Conservation (phyloP, 2,329 filamentous ascomycete genomes). For the Diaporthe citri region DNA sequence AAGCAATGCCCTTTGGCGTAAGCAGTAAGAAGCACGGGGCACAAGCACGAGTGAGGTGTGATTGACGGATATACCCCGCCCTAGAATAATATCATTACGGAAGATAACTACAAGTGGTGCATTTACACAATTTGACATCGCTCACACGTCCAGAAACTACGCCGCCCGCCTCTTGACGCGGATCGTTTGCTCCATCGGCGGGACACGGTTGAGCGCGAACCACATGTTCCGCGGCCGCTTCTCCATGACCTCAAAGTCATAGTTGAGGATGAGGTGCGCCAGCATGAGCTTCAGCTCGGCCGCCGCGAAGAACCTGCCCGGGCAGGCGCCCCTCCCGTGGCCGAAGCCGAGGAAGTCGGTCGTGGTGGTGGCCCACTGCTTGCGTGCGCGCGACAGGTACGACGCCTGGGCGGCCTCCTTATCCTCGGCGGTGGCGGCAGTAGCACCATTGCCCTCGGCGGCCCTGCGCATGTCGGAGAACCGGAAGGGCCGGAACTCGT, state of each 20-base stretch:
- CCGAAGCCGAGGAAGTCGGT: conserved; percentile 51
- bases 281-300: conserved; percentile 52
- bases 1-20: not conserved
- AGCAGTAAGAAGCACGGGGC: not conserved
- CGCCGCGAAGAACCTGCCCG: conserved; percentile 54
- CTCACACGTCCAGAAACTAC: not conserved
- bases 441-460: not conserved
- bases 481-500: conserved; percentile 54
- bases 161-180: conserved; percentile 28
- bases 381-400: conserved; percentile 34
- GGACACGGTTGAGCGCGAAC: conserved; percentile 38
- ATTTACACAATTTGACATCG: not conserved
- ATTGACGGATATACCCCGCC: conserved; percentile 2
- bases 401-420: conserved; percentile 22
- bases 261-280: conserved; percentile 44
- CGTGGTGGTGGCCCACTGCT: conserved; percentile 38
- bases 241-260: conserved; percentile 44
- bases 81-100: not conserved
- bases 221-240: conserved; percentile 33
- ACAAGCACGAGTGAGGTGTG: not conserved
- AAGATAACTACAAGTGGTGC: not conserved
- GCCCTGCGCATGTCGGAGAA: conserved; percentile 44
- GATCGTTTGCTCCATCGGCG: conserved; percentile 35
- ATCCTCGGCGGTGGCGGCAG: not conserved
- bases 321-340: conserved; percentile 54